Conservation (phyloP, 371 early-diverging fungal genomes). For the Lichtheimia hyalospora region DNA sequence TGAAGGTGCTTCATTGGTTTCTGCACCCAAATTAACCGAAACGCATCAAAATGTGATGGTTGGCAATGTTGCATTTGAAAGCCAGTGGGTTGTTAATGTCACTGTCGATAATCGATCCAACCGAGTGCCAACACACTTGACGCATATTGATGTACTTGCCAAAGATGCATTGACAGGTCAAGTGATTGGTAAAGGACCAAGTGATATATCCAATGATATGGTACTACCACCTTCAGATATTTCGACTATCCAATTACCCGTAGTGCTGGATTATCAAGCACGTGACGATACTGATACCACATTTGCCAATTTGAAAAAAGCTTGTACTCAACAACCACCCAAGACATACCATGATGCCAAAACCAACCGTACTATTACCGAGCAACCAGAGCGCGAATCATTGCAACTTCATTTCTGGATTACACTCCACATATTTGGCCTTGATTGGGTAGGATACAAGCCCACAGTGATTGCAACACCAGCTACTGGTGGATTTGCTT, state of each 20-base stretch:
- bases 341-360: slow-evolving; percentile 7
- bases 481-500: slow-evolving; percentile 45
- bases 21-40: slow-evolving; percentile 32
- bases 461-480: slow-evolving; percentile 45
- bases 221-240: slow-evolving; percentile 29
- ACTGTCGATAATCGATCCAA: slow-evolving; percentile 45
- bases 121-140: slow-evolving; percentile 34
- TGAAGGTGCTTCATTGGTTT: slow-evolving; percentile 39
- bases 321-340: slow-evolving; percentile 29
- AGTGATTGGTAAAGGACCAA: slow-evolving; percentile 35
- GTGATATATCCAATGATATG: slow-evolving; percentile 10
- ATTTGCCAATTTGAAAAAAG: slow-evolving; percentile 28
- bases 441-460: slow-evolving; percentile 40
- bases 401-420: slow-evolving; percentile 46
- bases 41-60: slow-evolving; percentile 40
- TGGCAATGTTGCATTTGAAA: slow-evolving; percentile 45
- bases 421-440: slow-evolving; percentile 37
- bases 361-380: slow-evolving; percentile 16
- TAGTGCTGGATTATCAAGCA: slow-evolving; percentile 42
- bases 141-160: slow-evolving; percentile 27
- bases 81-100: slow-evolving; percentile 44
- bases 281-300: slow-evolving; percentile 43
- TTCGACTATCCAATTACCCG: slow-evolving; percentile 34
- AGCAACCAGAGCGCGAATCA: slow-evolving; percentile 24
- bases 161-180: slow-evolving; percentile 44